Evolutionary conservation across 2,329 filamentous ascomycete genomes (phyloP), one percentile per base, ranked within the genome.

Genomic region (Spiromastix sp.): DNA sequence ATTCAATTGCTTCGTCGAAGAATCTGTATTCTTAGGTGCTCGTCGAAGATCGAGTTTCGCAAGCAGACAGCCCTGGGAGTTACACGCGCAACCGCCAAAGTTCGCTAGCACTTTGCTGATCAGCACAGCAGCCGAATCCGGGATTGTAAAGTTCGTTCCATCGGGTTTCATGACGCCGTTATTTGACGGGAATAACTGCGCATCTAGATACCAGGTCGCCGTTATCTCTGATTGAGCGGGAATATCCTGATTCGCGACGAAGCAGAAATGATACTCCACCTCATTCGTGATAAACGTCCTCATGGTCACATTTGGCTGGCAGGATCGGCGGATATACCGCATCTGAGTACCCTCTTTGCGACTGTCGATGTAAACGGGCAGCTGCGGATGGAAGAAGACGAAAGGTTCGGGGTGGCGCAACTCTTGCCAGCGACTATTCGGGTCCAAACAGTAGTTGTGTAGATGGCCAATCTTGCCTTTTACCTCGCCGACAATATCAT

Each of bases 351-450:
- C 91, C 63, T 93, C 85, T 54, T 75, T 76, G 40, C 91, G 74
- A 7, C 87, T 91, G 58, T 95, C 91, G 50, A 98, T 91, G 61
- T 87, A 94, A 9, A 98, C 73, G 0, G 89, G 89, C 6, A 96
- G 74, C 39, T 79, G 72, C 1, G 86, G 85, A 50, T 93, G 87
- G 59, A 96, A 89, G 54, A 87, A 85, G 16, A 89, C 81, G 48
- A 86, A 86, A 1, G 83, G 83, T 37, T 68, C 63, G 2, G 67
- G 66, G 43, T 70, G 67, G 21, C 59, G 57, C 8, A 83, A 59
- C 34, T 82, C 78, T 21, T 71, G 63, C 79, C 79, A 86, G 6
- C 77, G 67, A 47, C 82, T 85, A 19, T 69, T 68, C 1, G 71
- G 64, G 36, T 82, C 71, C 8, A 71, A 66, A 44, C 77, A 84